phyloP scores from a whole-genome alignment of 768 basidiomycete genomes.

The Rhodotorula graminis region DNA sequence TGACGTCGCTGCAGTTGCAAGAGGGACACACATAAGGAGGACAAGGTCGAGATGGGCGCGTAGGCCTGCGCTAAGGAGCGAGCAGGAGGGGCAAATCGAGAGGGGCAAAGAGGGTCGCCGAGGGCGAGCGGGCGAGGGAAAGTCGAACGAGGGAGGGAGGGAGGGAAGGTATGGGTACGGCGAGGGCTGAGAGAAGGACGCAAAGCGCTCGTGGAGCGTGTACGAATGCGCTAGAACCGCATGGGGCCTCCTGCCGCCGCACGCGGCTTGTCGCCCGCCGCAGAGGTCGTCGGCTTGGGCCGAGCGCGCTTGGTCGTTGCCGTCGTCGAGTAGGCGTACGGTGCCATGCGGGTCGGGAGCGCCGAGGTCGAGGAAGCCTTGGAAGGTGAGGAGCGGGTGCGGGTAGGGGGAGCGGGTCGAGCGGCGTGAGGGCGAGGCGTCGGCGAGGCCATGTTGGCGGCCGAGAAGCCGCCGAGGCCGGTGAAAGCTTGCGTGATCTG shows the following conservation, averaged over 20 bases:
- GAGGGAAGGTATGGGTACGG: background rate
- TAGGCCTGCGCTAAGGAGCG: too few relatives aligned
- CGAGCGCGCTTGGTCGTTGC: slow-evolving; percentile 23
- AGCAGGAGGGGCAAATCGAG: too few relatives aligned
- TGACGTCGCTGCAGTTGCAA: too few relatives aligned
- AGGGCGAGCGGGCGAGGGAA: too few relatives aligned
- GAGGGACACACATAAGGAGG: too few relatives aligned
- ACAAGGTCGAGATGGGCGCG: too few relatives aligned
- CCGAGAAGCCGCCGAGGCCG: slow-evolving; percentile 29
- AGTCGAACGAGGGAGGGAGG: too few relatives aligned
- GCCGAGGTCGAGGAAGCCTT: slow-evolving; percentile 2
- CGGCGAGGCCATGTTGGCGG: slow-evolving; percentile 9
- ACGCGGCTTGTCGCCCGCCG: background rate
- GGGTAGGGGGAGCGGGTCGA: background rate
- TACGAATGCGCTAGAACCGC: background rate
- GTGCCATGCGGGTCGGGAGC: background rate
- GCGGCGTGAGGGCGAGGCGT: slow-evolving; percentile 1
- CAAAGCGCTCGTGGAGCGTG: background rate
- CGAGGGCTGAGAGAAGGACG: background rate
- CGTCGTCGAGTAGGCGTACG: slow-evolving; percentile 13
- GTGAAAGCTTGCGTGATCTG: slow-evolving; percentile 38
- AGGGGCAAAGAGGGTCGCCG: too few relatives aligned
- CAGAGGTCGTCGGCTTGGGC: slow-evolving; percentile 5
- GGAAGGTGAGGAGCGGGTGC: slow-evolving; percentile 12
- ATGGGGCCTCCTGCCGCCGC: background rate